Evolutionary conservation across 31 red algal genomes (phyloP).

Genomic region (Odonthalia washingtoniensis): DNA sequence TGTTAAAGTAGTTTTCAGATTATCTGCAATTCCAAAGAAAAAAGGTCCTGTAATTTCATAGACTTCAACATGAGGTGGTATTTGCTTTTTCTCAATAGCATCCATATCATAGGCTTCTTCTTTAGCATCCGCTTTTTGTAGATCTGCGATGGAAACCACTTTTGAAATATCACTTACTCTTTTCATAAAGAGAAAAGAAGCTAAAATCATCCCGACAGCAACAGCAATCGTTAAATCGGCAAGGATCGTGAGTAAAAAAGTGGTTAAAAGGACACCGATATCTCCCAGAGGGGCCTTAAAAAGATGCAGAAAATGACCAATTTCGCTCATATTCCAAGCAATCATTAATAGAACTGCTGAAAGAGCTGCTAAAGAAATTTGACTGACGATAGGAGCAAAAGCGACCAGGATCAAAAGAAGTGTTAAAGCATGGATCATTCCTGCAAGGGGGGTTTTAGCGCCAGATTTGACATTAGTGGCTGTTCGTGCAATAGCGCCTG

Average conservation of each 20-base stretch:
- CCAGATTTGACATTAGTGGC: slow-evolving; percentile 35
- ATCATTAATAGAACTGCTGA: slow-evolving; percentile 29
- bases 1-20: slow-evolving; percentile 3
- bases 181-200: slow-evolving; percentile 49
- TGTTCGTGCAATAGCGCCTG: slow-evolving; percentile 33
- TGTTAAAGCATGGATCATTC: slow-evolving; percentile 34
- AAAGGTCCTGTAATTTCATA: slow-evolving; percentile 25
- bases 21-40: slow-evolving; percentile 16
- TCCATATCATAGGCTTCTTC: slow-evolving; percentile 9
- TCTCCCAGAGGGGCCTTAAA: slow-evolving; percentile 4
- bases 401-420: slow-evolving; percentile 23
- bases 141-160: neutral
- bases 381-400: slow-evolving; percentile 10
- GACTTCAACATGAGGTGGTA: slow-evolving; percentile 11
- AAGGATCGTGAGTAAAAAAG: slow-evolving; percentile 19
- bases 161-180: slow-evolving; percentile 25
- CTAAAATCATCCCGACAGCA: slow-evolving; percentile 19
- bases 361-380: slow-evolving; percentile 37
- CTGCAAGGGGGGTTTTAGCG: slow-evolving; percentile 29
- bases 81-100: neutral
- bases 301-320: slow-evolving; percentile 10
- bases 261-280: slow-evolving; percentile 15
- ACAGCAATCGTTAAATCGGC: slow-evolving; percentile 25
- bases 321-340: slow-evolving; percentile 32
- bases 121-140: neutral